A percentile compares a stretch with the other conserved stretches of the same genome.
phyloP scores from a whole-genome alignment of 495 filamentous ascomycete species.

The Trichoderma orchidacearum region DNA sequence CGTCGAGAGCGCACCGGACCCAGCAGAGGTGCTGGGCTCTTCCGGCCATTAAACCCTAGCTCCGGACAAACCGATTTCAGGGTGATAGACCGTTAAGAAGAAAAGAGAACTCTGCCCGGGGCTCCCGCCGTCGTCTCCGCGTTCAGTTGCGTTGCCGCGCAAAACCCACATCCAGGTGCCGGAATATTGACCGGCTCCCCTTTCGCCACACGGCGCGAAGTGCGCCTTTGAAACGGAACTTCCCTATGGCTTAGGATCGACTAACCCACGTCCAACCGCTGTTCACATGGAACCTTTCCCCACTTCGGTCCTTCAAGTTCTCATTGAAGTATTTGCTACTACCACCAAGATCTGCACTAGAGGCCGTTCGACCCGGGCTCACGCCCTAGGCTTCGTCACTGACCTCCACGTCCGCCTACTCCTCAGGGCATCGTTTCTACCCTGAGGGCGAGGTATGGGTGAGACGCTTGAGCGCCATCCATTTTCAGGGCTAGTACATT shows the following conservation, averaged over 20 bases:
- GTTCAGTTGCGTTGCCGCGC: slow-evolving; percentile 52
- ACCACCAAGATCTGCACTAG: slow-evolving; percentile 63
- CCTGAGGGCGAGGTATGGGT: slow-evolving; percentile 48
- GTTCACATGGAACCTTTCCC: slow-evolving; percentile 58
- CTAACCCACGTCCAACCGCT: slow-evolving; percentile 58
- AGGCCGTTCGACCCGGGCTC: slow-evolving; percentile 52
- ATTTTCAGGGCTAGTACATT: slow-evolving; percentile 54
- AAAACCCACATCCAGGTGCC: slow-evolving; percentile 54
- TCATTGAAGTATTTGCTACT: slow-evolving; percentile 68
- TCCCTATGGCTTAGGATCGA: slow-evolving; percentile 53
- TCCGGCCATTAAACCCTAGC: slow-evolving; percentile 43
- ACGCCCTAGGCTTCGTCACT: slow-evolving; percentile 50
- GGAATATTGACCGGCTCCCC: slow-evolving; percentile 59
- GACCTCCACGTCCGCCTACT: slow-evolving; percentile 16
- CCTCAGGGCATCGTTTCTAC: slow-evolving; percentile 41
- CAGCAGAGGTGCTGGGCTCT: slow-evolving; percentile 51
- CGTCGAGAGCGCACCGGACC: slow-evolving; percentile 52
- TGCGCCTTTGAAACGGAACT: slow-evolving; percentile 50
- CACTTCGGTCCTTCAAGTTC: slow-evolving; percentile 62
- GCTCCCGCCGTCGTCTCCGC: slow-evolving; percentile 40
- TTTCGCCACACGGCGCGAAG: slow-evolving; percentile 48
- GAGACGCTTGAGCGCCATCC: slow-evolving; percentile 53
- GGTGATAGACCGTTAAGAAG: slow-evolving; percentile 46
- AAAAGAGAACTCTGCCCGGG: slow-evolving; percentile 56
- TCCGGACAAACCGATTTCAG: slow-evolving; percentile 46